Base-by-base conservation (phyloP, 139 green algal species). In the Parachlorella kessleri region DNA sequence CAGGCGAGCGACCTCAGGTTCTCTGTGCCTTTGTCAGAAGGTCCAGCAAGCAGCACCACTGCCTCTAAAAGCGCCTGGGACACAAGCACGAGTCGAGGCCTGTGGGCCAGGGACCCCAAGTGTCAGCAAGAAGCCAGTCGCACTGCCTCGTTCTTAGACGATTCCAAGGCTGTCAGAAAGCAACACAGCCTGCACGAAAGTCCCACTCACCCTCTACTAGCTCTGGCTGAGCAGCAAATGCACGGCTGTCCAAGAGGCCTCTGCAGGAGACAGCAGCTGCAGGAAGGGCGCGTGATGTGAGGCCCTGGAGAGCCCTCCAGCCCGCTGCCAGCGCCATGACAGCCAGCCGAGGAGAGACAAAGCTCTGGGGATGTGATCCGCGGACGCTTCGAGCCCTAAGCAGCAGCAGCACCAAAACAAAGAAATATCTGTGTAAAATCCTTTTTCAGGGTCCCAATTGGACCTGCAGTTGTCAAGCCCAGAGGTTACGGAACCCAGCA, bases 211-310 rank as follows among this genome's bases (percentile, higher is more conserved):
- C 69, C 66, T 75, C 69, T 8, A 37, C 69, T 30, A 32, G 69
- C 69, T 75, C 41, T 18, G 69, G 41, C 41, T 75, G 26, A 59
- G 69, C 69, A 23, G 69, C 69, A 75, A 75, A 75, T 66, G 24
- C 48, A 59, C 48, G 48, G 48, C n/a, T n/a, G 48, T 28, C 21
- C 14, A 59, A 28, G 48, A 59, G 48, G 14, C 0, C 48, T 28
- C 14, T 28, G 21, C 14, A 59, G 21, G 48, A 59, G 48, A 59
- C 21, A 59, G 48, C 48, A 59, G 48, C 48, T 28, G 48, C 14
- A 28, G 48, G 48, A 59, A 59, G 14, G 0, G 21, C 21, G 48
- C 48, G 48, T 59, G 48, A 28, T 59, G 48, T 18, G 21, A 59
- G 48, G 48, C 48, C 14, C 48, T 59, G 48, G 48, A 59, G 0